phyloP scores from a whole-genome alignment of 2,329 filamentous ascomycete species.

The Corniculantispora saksenae region DNA sequence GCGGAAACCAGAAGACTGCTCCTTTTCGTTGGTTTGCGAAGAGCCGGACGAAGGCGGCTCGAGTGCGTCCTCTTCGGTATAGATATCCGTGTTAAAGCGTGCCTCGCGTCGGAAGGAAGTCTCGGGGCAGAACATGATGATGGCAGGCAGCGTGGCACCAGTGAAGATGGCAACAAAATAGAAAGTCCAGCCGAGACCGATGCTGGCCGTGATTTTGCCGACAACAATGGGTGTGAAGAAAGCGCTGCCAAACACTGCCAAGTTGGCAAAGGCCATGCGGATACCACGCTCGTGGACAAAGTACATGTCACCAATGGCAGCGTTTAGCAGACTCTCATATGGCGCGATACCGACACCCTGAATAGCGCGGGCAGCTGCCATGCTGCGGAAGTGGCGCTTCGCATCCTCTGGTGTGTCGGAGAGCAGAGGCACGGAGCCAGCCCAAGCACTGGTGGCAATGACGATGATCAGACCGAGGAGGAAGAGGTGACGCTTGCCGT shows the following conservation, averaged over 20 bases:
- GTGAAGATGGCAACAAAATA: slow-evolving; percentile 86
- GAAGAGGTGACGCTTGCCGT: slow-evolving; percentile 90
- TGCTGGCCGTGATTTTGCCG: slow-evolving; percentile 74
- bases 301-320: slow-evolving; percentile 85
- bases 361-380: slow-evolving; percentile 77
- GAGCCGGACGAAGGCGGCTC: slow-evolving; percentile 8
- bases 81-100: slow-evolving; percentile 69
- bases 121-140: slow-evolving; percentile 82
- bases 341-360: slow-evolving; percentile 87
- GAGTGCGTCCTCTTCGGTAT: slow-evolving; percentile 35
- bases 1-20: slow-evolving; percentile 29
- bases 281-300: slow-evolving; percentile 82
- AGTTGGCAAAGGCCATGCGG: slow-evolving; percentile 77
- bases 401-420: slow-evolving; percentile 1
- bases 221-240: slow-evolving; percentile 83
- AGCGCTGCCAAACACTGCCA: slow-evolving; percentile 58
- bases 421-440: slow-evolving; percentile 54
- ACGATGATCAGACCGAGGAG: slow-evolving; percentile 74
- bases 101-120: slow-evolving; percentile 72
- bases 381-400: slow-evolving; percentile 58
- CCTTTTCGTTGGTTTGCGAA: slow-evolving; percentile 15
- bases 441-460: slow-evolving; percentile 76
- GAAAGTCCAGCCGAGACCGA: slow-evolving; percentile 88
- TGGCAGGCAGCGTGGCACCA: slow-evolving; percentile 65
- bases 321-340: slow-evolving; percentile 88